Percentiles rank a stretch among this genome's conserved stretches.
Evolutionary conservation across 805 yeast species (phyloP).

Genomic region (Saccharomycopsis fermentans): DNA sequence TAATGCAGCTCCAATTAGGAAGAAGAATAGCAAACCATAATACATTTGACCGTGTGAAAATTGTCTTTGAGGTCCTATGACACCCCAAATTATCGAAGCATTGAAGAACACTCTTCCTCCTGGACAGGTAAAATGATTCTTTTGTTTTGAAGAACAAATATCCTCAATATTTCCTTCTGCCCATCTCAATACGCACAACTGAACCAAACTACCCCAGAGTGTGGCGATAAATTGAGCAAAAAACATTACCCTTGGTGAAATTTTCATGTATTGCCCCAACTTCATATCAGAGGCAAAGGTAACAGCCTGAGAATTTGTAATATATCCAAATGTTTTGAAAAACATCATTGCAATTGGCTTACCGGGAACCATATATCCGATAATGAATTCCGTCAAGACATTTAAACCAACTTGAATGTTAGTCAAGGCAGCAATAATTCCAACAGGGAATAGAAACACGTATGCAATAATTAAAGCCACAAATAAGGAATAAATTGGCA

Average conservation of each 20-base stretch:
- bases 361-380: slow-evolving; percentile 57
- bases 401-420: slow-evolving; percentile 49
- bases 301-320: slow-evolving; percentile 43
- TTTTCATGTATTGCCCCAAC: slow-evolving; percentile 52
- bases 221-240: slow-evolving; percentile 38
- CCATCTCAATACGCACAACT: slow-evolving; percentile 34
- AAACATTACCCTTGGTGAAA: slow-evolving; percentile 53
- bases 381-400: slow-evolving; percentile 52
- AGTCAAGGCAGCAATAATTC: slow-evolving; percentile 51
- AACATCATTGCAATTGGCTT: slow-evolving; percentile 51
- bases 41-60: slow-evolving; percentile 41
- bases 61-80: slow-evolving; percentile 51
- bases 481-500: slow-evolving; percentile 51
- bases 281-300: slow-evolving; percentile 46
- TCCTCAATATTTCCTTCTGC: slow-evolving; percentile 28
- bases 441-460: slow-evolving; percentile 49
- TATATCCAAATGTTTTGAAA: slow-evolving; percentile 49
- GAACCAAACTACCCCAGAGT: slow-evolving; percentile 34
- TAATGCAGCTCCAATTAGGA: slow-evolving; percentile 43
- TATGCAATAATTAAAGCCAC: slow-evolving; percentile 44
- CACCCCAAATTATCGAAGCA: slow-evolving; percentile 56
- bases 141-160: slow-evolving; percentile 35
- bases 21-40: slow-evolving; percentile 46
- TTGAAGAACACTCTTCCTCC: slow-evolving; percentile 36
- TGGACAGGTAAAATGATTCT: slow-evolving; percentile 39